phyloP scores from a whole-genome alignment of 331 rosid genomes.

The Acacia concinna region DNA sequence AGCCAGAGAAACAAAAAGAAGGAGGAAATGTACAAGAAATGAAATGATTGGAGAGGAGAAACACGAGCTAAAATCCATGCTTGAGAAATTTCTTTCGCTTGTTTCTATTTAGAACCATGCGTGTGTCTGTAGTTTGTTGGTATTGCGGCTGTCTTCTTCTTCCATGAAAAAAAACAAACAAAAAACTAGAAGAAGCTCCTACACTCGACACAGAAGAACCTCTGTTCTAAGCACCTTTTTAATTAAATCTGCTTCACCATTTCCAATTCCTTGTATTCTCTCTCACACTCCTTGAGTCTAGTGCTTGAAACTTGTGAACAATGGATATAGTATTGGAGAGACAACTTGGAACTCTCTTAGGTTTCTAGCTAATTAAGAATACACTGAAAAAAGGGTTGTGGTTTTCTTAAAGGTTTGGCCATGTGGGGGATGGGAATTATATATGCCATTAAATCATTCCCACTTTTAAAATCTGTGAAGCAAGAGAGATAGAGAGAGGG shows the following conservation, averaged over 20 bases:
- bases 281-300: conserved; percentile 17
- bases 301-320: conserved; percentile 28
- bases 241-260: conserved; percentile 44
- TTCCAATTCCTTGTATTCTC: conserved; percentile 38
- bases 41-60: conserved; percentile 51
- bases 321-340: conserved; percentile 37
- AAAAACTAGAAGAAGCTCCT: conserved; percentile 25
- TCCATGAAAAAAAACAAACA: conserved; percentile 29
- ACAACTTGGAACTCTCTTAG: conserved; percentile 38
- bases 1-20: conserved; percentile 55
- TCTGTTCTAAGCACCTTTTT: conserved; percentile 28
- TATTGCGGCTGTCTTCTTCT: conserved; percentile 64
- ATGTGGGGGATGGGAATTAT: conserved; percentile 56
- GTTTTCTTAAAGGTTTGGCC: conserved; percentile 40
- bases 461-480: conserved; percentile 22
- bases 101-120: conserved; percentile 43
- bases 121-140: conserved; percentile 33
- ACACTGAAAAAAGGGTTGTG: conserved; percentile 22
- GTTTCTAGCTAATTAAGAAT: conserved; percentile 37
- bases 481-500: conserved; percentile 25
- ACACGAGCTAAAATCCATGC: conserved; percentile 68
- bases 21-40: conserved; percentile 58
- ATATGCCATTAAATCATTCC: conserved; percentile 55
- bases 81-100: conserved; percentile 37
- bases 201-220: conserved; percentile 30